phyloP scores from a whole-genome alignment of 352 stramenopile species.

The Blastocystis sp. region DNA sequence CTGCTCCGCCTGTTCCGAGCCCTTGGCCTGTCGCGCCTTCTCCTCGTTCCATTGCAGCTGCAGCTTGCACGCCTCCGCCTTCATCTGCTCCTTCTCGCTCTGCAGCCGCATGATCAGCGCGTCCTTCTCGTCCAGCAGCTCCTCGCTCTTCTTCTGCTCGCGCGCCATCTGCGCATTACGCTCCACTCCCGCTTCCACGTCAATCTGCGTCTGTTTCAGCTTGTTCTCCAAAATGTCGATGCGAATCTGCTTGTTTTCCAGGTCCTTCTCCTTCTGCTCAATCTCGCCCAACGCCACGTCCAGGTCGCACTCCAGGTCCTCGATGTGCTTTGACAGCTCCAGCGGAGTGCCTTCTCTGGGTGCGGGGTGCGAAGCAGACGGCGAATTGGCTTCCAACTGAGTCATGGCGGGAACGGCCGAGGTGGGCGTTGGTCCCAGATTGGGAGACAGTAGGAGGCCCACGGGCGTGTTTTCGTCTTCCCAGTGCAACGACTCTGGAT shows the following conservation, averaged over 20 bases:
- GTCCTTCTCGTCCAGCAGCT: slow-evolving; percentile 54
- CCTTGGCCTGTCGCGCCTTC: neutral
- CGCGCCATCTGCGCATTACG: neutral
- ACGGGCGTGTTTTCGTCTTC: too few relatives aligned
- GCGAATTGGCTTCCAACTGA: neutral
- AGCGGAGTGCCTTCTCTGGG: neutral
- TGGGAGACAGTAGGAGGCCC: neutral
- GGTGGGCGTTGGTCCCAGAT: neutral
- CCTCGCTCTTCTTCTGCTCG: slow-evolving; percentile 28
- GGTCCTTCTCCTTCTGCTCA: neutral
- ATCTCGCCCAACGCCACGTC: neutral
- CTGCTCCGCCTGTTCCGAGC: slow-evolving; percentile 19
- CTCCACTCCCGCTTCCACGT: neutral
- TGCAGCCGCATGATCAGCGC: slow-evolving; percentile 39
- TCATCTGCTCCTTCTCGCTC: slow-evolving; percentile 7
- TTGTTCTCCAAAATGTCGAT: slow-evolving; percentile 58
- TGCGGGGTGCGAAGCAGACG: neutral
- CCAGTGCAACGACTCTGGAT: too few relatives aligned
- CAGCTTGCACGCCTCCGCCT: slow-evolving; percentile 54
- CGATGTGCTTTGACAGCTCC: neutral
- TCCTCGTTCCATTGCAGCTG: slow-evolving; percentile 33
- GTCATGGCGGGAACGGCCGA: neutral
- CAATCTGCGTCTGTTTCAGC: slow-evolving; percentile 48
- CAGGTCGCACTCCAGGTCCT: slow-evolving; percentile 42
- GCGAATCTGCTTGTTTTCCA: slow-evolving; percentile 32